phyloP scores from a whole-genome alignment of 2,329 filamentous ascomycete genomes.

The Cyphellophora europaea region DNA sequence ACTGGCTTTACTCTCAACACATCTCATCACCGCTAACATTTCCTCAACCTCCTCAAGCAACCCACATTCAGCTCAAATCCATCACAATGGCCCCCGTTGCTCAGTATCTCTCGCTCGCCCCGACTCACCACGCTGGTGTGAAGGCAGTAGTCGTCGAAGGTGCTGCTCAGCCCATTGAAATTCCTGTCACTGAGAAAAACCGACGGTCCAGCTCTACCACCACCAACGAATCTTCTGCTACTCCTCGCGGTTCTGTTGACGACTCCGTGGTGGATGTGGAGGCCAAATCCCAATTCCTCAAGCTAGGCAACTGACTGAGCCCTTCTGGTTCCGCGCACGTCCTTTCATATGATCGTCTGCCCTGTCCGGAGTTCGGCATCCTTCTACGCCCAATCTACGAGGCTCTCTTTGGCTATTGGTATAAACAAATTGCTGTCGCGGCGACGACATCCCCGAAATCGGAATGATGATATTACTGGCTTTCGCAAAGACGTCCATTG shows the following conservation, averaged over 20 bases:
- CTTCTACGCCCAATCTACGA: background rate
- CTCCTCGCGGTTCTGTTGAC: slow-evolving; percentile 8
- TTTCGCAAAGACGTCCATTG: background rate
- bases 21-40: background rate
- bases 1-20: background rate
- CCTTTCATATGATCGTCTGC: too few relatives aligned
- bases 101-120: slow-evolving; percentile 15
- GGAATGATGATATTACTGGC: background rate
- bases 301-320: slow-evolving; percentile 12
- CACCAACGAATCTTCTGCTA: slow-evolving; percentile 12
- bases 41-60: slow-evolving; percentile 2
- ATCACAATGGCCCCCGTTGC: slow-evolving; percentile 12
- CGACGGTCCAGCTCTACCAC: slow-evolving; percentile 16
- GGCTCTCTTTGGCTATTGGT: background rate
- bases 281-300: slow-evolving; percentile 8
- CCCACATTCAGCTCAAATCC: slow-evolving; percentile 1
- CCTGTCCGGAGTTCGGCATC: background rate
- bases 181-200: slow-evolving; percentile 14
- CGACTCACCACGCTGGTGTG: slow-evolving; percentile 9
- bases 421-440: too few relatives aligned
- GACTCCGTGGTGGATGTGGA: slow-evolving; percentile 4
- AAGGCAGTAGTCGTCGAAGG: slow-evolving; percentile 3
- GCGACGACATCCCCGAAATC: background rate
- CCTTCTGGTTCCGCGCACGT: too few relatives aligned
- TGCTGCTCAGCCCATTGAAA: slow-evolving; percentile 8